Percentiles rank a stretch among this genome's conserved stretches.
Conservation (phyloP, 2,329 filamentous ascomycete species). For the Aureobasidium pullulans region DNA sequence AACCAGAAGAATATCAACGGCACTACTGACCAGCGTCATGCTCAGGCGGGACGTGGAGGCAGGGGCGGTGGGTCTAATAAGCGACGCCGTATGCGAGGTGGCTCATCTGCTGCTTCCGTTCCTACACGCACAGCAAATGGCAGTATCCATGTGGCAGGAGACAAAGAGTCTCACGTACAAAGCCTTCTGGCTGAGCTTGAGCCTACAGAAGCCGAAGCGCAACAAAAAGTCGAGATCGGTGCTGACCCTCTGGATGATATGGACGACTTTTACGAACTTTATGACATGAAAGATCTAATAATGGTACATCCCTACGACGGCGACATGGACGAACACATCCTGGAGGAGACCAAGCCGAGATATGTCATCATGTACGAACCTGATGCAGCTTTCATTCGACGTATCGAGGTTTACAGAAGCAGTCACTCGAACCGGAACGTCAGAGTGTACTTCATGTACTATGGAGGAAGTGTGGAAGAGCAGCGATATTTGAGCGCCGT, state of each 20-base stretch:
- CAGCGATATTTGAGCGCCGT: slow-evolving; percentile 20
- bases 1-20: slow-evolving; percentile 70
- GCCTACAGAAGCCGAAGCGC: slow-evolving; percentile 68
- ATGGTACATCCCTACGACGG: slow-evolving; percentile 91
- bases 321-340: slow-evolving; percentile 90
- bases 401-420: slow-evolving; percentile 91
- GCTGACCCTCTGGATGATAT: slow-evolving; percentile 79
- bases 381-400: slow-evolving; percentile 84
- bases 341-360: slow-evolving; percentile 85
- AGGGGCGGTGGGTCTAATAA: slow-evolving; percentile 70
- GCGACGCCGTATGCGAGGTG: slow-evolving; percentile 74
- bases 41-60: slow-evolving; percentile 41
- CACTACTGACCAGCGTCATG: slow-evolving; percentile 49
- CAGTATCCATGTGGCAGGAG: slow-evolving; percentile 69
- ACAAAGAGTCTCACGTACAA: slow-evolving; percentile 74
- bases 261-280: slow-evolving; percentile 87
- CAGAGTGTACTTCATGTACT: slow-evolving; percentile 94
- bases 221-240: slow-evolving; percentile 62
- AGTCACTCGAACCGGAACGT: slow-evolving; percentile 86
- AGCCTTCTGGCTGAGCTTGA: slow-evolving; percentile 75
- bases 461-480: slow-evolving; percentile 55
- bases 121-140: slow-evolving; percentile 63
- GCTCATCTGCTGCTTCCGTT: slow-evolving; percentile 53
- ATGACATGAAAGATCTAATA: slow-evolving; percentile 82
- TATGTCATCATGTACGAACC: slow-evolving; percentile 99